These are phyloP conservation scores for Suillus subluteus DNA, from an alignment of 768 basidiomycete species.

Conservation along the genomic window DNA sequence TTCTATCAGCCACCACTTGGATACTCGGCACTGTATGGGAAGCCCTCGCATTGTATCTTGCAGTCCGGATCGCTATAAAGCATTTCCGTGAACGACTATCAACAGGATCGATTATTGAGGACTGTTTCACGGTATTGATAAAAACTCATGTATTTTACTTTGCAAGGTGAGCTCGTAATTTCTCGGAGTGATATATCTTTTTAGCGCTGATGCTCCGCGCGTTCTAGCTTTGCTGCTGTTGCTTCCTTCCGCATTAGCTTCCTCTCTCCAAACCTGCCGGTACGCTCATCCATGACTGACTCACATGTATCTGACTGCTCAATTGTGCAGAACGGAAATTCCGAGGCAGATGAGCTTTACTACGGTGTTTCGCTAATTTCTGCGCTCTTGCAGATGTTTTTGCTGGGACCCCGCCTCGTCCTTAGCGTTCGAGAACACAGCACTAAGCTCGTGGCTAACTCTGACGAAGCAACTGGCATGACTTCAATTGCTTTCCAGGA, in stretches of 20 bases:
- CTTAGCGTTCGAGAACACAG: conserved; percentile 1
- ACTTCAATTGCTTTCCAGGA: background rate
- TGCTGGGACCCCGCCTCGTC: conserved; percentile 1
- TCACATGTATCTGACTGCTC: background rate
- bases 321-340: background rate
- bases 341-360: background rate
- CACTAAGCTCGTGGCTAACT: background rate
- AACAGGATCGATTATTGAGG: background rate
- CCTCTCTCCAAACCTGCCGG: background rate
- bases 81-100: background rate
- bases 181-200: background rate
- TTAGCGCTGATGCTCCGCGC: background rate
- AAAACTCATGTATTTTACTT: background rate
- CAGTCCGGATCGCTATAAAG: background rate
- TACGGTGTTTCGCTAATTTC: background rate
- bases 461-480: background rate
- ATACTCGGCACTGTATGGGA: conserved; percentile 1
- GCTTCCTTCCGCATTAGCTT: background rate
- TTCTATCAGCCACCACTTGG: background rate
- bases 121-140: background rate
- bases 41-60: background rate
- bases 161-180: background rate
- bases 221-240: background rate
- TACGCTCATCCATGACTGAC: background rate
- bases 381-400: background rate